Base-by-base conservation (phyloP, 768 basidiomycete species). In the Symmetrospora coprosmae region DNA sequence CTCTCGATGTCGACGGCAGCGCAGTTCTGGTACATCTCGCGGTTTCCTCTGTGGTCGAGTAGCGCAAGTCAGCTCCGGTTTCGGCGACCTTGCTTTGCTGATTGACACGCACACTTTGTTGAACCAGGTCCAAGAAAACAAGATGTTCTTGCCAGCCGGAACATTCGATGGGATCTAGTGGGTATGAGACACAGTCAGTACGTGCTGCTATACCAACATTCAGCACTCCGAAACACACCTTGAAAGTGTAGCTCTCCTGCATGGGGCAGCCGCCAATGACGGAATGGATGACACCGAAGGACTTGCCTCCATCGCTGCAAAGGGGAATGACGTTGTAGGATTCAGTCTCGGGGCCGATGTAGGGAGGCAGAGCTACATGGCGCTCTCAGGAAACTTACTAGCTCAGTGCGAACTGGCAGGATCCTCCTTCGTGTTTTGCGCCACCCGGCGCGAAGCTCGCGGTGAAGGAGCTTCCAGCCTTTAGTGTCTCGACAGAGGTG, bases 181-280 rank as follows among this genome's bases (percentile, higher is more conserved):
- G n/a, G 14, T 11, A 34, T 4, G 28, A 8, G 33, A 35, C 37
- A 39, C 4, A 7, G 25, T 40, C 7, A 53, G 25, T 9, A 14
- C 14, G 4, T 27, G 33, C n/a, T n/a, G 47, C 4, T 27, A 11
- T 8, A 37, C n/a, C 35, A 11, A 6, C 30, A 7, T 13, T 4
- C 37, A 13, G 16, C 41, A 43, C 6, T 19, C 4, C 27, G 27
- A 25, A 43, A 47, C 45, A 4, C 4, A 47, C 45, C 45, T 47
- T 47, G 45, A 47, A 47, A 4, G 45, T 4, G 45, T 47, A 47
- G 14, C n/a, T 47, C 45, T 47, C 33, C 4, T 31, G 23, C 17
- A 58, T 7, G 17, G 55, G 55, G 41, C 55, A 58, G 2, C 55
- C 55, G 3, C 55, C 55, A n/a, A 58, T 58, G 11, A 46, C 55